Percentiles rank a stretch among this genome's conserved stretches.
These are phyloP conservation scores for Cladosporium phlei DNA, from an alignment of 2,329 filamentous ascomycete genomes.

Conservation along the genomic window DNA sequence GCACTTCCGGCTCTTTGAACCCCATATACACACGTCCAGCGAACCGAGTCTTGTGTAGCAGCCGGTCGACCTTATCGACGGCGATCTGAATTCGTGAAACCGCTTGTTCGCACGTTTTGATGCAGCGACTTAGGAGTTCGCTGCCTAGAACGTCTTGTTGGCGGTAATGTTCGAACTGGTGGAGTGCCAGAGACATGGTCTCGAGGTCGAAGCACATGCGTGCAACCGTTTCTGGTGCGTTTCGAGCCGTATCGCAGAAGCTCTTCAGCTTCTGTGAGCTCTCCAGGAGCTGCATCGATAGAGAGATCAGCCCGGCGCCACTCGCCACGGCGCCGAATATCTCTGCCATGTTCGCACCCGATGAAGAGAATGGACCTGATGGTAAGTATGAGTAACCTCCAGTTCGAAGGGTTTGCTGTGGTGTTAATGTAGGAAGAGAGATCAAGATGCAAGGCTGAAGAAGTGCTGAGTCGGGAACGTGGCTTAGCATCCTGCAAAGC, in stretches of 20 bases:
- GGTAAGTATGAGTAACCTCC: no score
- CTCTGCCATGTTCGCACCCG: no score
- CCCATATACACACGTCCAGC: constrained; percentile 7
- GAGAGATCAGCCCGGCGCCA: constrained; percentile 13
- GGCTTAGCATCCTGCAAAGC: background rate
- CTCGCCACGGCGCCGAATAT: constrained; percentile 14
- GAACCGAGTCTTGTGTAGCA: background rate
- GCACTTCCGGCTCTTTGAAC: constrained; percentile 13
- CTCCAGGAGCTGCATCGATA: constrained; percentile 16
- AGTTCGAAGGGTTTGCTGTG: no score
- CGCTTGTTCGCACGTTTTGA: background rate
- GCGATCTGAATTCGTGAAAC: background rate
- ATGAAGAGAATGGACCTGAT: no score
- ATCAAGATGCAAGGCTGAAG: background rate
- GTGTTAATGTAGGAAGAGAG: no score
- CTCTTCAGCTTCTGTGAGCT: constrained; percentile 12
- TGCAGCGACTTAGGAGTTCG: constrained; percentile 4
- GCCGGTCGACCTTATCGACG: background rate
- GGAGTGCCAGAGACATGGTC: constrained; percentile 8
- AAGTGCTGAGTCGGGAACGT: background rate
- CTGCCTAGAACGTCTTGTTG: background rate
- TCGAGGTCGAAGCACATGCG: constrained; percentile 4
- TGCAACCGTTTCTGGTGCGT: constrained; percentile 2
- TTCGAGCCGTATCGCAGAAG: constrained; percentile 7
- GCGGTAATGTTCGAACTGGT: background rate